phyloP scores from a whole-genome alignment of 805 yeast genomes.

The Candida oleophila region DNA sequence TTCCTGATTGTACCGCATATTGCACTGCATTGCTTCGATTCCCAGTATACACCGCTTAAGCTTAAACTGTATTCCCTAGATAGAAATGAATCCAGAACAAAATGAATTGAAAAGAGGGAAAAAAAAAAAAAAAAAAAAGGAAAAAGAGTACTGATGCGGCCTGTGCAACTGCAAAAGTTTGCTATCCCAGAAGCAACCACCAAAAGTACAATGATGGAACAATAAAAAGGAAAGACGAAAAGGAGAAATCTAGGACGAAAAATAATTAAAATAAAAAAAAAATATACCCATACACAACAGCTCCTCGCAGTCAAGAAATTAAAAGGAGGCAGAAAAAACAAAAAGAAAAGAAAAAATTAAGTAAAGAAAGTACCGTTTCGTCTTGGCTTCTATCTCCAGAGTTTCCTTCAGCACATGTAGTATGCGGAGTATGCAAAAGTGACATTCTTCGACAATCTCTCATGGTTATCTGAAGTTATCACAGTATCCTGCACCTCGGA shows the following conservation, averaged over 20 bases:
- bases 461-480: background rate
- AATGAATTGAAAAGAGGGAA: background rate
- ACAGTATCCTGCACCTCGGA: background rate
- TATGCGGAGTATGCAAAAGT: background rate
- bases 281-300: too few relatives aligned
- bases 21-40: background rate
- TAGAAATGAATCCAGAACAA: background rate
- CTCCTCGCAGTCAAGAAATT: too few relatives aligned
- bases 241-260: too few relatives aligned
- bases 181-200: background rate
- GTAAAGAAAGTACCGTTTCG: too few relatives aligned
- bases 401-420: background rate
- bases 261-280: too few relatives aligned
- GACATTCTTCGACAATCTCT: background rate
- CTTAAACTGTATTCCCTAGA: background rate
- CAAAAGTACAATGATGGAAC: background rate
- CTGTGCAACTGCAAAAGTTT: background rate
- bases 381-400: too few relatives aligned
- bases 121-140: too few relatives aligned
- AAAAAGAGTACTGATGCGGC: background rate
- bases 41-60: background rate
- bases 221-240: background rate
- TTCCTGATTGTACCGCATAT: too few relatives aligned
- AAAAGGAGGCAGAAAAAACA: too few relatives aligned
- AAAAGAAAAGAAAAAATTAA: too few relatives aligned